Evolutionary conservation across 2,329 filamentous ascomycete genomes (phyloP).

Genomic region (Stagonosporopsis cucurbitacearum): DNA sequence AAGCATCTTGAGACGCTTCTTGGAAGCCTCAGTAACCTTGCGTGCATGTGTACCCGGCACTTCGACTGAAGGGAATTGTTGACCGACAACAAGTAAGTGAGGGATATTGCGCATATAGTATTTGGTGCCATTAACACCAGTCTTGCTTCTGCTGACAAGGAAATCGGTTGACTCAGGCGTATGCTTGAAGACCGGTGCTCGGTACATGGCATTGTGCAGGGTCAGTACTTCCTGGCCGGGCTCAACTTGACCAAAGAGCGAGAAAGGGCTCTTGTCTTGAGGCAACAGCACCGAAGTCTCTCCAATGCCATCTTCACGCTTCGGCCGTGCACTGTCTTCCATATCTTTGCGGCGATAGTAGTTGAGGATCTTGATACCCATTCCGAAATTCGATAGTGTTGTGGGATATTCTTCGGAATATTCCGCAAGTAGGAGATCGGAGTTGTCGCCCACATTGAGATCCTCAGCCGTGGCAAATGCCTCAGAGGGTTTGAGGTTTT

Average conservation of each 20-base stretch:
- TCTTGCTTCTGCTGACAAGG: constrained; percentile 81
- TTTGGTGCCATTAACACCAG: constrained; percentile 74
- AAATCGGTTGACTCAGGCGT: constrained; percentile 81
- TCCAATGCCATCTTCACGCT: constrained; percentile 73
- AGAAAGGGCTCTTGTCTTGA: constrained; percentile 95
- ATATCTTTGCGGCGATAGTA: constrained; percentile 86
- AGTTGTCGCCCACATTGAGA: constrained; percentile 86
- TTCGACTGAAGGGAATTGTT: constrained; percentile 89
- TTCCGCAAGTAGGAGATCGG: constrained; percentile 85
- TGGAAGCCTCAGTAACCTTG: constrained; percentile 95
- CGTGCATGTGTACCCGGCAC: constrained; percentile 92
- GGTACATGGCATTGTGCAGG: constrained; percentile 93
- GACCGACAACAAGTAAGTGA: constrained; percentile 87
- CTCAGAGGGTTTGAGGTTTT: constrained; percentile 77
- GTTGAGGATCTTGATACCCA: constrained; percentile 95
- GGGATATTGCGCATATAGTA: constrained; percentile 91
- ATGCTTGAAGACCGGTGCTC: constrained; percentile 92
- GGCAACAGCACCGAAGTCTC: constrained; percentile 87
- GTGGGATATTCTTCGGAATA: constrained; percentile 94
- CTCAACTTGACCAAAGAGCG: constrained; percentile 91
- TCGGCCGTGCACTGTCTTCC: constrained; percentile 78
- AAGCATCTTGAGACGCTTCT: constrained; percentile 96
- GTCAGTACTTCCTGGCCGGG: constrained; percentile 89
- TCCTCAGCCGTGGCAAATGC: constrained; percentile 82
- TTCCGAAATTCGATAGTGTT: constrained; percentile 93